Percentiles rank a stretch among this genome's conserved stretches.
Evolutionary conservation across 2,329 filamentous ascomycete species (phyloP).

Genomic region (Pyrenophora graminea): DNA sequence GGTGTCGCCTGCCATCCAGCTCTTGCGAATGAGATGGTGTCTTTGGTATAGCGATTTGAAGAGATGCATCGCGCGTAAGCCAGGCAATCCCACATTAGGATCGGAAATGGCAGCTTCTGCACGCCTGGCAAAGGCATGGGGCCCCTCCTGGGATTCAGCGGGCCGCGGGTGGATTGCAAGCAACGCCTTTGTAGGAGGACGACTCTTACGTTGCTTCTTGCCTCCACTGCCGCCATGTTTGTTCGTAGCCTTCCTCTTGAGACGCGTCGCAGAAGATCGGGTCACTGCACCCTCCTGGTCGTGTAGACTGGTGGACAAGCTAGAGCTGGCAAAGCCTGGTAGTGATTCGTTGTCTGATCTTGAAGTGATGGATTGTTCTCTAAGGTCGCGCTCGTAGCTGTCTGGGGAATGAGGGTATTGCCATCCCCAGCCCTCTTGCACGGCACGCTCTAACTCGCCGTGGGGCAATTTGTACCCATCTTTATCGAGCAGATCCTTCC

Average conservation of each 20-base stretch:
- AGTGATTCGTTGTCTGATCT: constrained; percentile 49
- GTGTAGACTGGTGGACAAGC: constrained; percentile 12
- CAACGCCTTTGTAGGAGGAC: constrained; percentile 49
- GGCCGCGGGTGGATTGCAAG: constrained; percentile 54
- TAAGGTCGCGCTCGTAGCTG: constrained; percentile 81
- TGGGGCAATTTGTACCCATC: constrained; percentile 80
- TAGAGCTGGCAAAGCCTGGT: constrained; percentile 30
- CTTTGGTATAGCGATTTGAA: constrained; percentile 96
- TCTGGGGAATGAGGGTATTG: constrained; percentile 79
- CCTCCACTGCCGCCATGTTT: constrained; percentile 47
- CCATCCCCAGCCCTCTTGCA: constrained; percentile 95
- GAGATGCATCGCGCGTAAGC: constrained; percentile 81
- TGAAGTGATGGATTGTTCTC: constrained; percentile 53
- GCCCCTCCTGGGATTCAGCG: constrained; percentile 69
- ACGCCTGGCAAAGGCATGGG: constrained; percentile 81
- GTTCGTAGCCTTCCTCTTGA: constrained; percentile 47
- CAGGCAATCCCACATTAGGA: constrained; percentile 76
- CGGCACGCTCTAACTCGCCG: constrained; percentile 83
- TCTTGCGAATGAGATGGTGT: constrained; percentile 85
- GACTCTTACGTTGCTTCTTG: constrained; percentile 62
- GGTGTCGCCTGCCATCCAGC: constrained; percentile 83
- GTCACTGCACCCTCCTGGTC: constrained; percentile 38
- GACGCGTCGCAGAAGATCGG: constrained; percentile 38
- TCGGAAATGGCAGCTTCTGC: constrained; percentile 83
- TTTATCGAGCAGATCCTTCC: constrained; percentile 87